Conservation (phyloP, 2,329 filamentous ascomycete genomes). For the Metarhizium guizhouense region DNA sequence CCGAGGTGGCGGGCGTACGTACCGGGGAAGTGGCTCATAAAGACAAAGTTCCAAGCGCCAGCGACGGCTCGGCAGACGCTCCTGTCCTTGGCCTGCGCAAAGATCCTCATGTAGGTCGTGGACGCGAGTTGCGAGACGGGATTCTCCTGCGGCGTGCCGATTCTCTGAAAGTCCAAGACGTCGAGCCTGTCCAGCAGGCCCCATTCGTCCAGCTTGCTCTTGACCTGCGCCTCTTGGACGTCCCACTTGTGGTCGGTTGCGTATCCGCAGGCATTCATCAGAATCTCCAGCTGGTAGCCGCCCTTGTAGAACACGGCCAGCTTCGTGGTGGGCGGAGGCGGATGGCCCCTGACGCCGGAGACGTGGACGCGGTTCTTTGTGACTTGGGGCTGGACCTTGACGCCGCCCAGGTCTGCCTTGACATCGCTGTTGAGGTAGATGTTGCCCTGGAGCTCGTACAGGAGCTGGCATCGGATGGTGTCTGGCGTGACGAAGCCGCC, state of each 20-base stretch:
- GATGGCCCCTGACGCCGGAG: conserved; percentile 28
- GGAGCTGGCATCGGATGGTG: conserved; percentile 34
- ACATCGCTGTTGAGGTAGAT: conserved; percentile 41
- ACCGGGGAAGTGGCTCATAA: conserved; percentile 33
- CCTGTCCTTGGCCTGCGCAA: conserved; percentile 26
- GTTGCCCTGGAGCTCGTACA: conserved; percentile 40
- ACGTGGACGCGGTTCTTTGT: conserved; percentile 27
- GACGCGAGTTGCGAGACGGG: conserved; percentile 29
- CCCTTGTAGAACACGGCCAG: conserved; percentile 40
- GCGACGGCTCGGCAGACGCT: conserved; percentile 19
- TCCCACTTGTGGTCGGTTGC: conserved; percentile 39
- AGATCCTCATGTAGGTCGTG: conserved; percentile 36
- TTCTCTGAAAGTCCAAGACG: conserved; percentile 42
- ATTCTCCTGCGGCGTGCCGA: conserved; percentile 18
- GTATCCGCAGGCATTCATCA: conserved; percentile 38
- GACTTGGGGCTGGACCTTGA: conserved; percentile 26
- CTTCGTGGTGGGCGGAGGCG: conserved; percentile 42
- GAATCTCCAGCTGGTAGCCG: conserved; percentile 36
- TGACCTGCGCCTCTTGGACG: conserved; percentile 37
- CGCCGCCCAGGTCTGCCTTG: conserved; percentile 28
- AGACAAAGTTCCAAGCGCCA: conserved; percentile 18
- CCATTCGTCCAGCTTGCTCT: conserved; percentile 28
- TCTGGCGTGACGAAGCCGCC: conserved; percentile 29
- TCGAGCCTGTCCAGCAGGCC: conserved; percentile 32
- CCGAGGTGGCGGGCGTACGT: not conserved